Base-by-base conservation (phyloP, 306 rosid species). In the Citrullus amarus region DNA sequence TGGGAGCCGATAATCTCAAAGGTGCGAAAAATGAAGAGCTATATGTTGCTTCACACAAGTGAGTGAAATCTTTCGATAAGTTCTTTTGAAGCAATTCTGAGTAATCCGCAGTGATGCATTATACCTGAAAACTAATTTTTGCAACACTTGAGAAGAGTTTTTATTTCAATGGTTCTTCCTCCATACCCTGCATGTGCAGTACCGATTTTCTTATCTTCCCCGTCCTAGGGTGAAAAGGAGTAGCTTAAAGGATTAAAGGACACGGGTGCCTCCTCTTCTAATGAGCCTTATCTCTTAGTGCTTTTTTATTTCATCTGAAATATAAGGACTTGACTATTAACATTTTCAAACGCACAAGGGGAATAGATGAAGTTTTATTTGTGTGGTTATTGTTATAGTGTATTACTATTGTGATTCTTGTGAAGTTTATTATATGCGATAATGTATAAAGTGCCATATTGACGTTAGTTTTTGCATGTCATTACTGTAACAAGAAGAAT, bases 1-100 rank as follows among this genome's bases (percentile, higher is more conserved):
- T 95, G 58, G 97, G 97, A 81, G 92, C 99, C 20, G 99, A 95
- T 72, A 95, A 95, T 88, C 99, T 95, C 25, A 92, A 77, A 85
- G 97, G 97, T 82, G 90, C 87, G 0, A 91, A 91, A 82, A 95
- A 92, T 61, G 99, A 95, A 85, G 99, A 95, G 87, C 99, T 95
- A 41, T 89, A 87, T 59, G 99, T 92, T 83, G 97, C 96, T 75
- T 89, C 92, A 87, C 97, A 92, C 93, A 95, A 92, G 99, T 95
- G 73, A 79, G 92, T 83, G 78, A 66, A 71, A 61, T 63, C 71
- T 57, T 79, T 32, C 63, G 7, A 71, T 36, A 39, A 39, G 32
- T 44, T 30, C 25, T 75, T 48, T 14, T 51, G 14, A 39, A 70
- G 34, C 38, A 55, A 77, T 66, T 57, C 5, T 55, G 34, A 41